These are phyloP conservation scores for Pterula multifida DNA, from an alignment of 1,284 basidiomycete species.

Conservation along the genomic window DNA sequence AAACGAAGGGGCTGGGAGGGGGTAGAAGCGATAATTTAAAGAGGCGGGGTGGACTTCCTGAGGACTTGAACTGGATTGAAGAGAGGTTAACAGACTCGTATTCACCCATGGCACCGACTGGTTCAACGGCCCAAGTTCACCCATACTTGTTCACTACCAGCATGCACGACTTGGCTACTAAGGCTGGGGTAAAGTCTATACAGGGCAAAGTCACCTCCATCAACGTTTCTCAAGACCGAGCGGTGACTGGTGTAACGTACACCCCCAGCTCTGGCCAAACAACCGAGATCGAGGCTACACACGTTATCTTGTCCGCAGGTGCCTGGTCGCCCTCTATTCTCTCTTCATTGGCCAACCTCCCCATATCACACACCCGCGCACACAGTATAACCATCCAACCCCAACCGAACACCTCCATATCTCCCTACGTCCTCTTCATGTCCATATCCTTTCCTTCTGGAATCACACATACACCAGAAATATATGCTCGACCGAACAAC, in stretches of 20 bases:
- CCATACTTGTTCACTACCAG: slow-evolving; percentile 71
- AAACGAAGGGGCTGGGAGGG: slow-evolving; percentile 37
- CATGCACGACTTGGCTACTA: slow-evolving; percentile 59
- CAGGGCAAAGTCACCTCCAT: slow-evolving; percentile 29
- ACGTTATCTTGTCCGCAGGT: slow-evolving; percentile 71
- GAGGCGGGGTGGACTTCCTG: slow-evolving; percentile 33
- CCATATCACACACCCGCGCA: slow-evolving; percentile 47
- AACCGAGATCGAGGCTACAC: slow-evolving; percentile 38
- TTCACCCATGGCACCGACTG: slow-evolving; percentile 43
- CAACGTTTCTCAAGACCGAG: slow-evolving; percentile 20
- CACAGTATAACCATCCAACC: slow-evolving; percentile 56
- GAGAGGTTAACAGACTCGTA: slow-evolving; percentile 48
- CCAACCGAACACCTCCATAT: slow-evolving; percentile 26
- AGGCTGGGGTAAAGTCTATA: slow-evolving; percentile 35
- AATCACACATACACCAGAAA: slow-evolving; percentile 39
- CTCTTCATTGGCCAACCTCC: slow-evolving; percentile 24
- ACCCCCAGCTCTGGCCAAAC: slow-evolving; percentile 21
- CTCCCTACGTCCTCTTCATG: slow-evolving; percentile 58
- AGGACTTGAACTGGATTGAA: slow-evolving; percentile 52
- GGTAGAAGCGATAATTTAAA: slow-evolving; percentile 9
- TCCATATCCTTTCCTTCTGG: slow-evolving; percentile 31
- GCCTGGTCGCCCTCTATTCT: slow-evolving; percentile 71
- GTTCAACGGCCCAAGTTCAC: slow-evolving; percentile 70
- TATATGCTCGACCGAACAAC: slow-evolving; percentile 56
- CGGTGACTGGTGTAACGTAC: slow-evolving; percentile 45